Conservation (phyloP, 176 grass and related monocot species). For the Pontederia crassipes region DNA sequence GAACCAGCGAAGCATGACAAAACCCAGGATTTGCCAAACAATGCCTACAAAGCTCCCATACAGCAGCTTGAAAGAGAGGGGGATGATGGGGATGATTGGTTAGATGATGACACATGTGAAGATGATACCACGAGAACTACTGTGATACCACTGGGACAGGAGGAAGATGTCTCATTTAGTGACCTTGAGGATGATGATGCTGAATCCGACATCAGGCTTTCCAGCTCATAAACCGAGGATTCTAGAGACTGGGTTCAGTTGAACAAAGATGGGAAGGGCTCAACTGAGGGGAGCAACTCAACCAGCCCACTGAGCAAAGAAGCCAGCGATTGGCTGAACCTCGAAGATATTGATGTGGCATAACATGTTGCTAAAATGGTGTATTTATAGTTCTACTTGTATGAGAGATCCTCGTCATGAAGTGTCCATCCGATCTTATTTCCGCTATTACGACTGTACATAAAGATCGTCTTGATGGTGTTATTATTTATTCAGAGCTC, state of each 20-base stretch:
- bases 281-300: slow-evolving; percentile 19
- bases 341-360: slow-evolving; percentile 20
- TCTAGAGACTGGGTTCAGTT: slow-evolving; percentile 31
- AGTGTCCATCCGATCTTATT: too few species aligned
- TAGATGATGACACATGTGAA: slow-evolving; percentile 27
- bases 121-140: not conserved
- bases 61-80: slow-evolving; percentile 5
- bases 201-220: slow-evolving; percentile 2
- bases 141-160: slow-evolving; percentile 27
- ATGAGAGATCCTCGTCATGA: too few species aligned
- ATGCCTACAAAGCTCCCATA: slow-evolving; percentile 3
- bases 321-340: slow-evolving; percentile 20
- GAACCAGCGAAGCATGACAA: slow-evolving; percentile 17
- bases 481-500: too few species aligned
- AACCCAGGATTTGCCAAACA: not conserved
- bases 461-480: too few species aligned
- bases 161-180: slow-evolving; percentile 69
- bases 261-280: slow-evolving; percentile 13
- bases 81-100: slow-evolving; percentile 47
- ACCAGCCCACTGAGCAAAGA: slow-evolving; percentile 22
- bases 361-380: not conserved
- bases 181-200: slow-evolving; percentile 46
- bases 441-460: too few species aligned
- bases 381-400: too few species aligned
- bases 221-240: slow-evolving; percentile 1